Base-by-base conservation (phyloP, 768 basidiomycete genomes). In the Dendrothele bispora region DNA sequence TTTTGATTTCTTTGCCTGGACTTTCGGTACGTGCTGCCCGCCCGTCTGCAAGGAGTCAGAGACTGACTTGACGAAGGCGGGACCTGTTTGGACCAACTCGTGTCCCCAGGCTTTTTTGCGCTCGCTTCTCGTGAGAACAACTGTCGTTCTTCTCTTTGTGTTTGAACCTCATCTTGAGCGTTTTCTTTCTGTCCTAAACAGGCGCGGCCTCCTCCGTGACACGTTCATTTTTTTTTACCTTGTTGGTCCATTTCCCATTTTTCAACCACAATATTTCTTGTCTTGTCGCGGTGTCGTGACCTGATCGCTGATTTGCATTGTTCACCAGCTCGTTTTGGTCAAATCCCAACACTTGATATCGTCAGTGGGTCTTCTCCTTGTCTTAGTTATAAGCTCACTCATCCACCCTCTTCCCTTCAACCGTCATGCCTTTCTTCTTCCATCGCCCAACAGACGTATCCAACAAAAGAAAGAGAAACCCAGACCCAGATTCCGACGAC, bases 141-240 rank as follows among this genome's bases (percentile, higher is more conserved):
- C 18, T 42, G 7, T 42, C 25, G 8, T 42, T 7, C 7, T 22
- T 12, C 12, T 24, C 41, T 42, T 32, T 46, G 26, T 46, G 45
- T 46, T 20, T 65, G 55, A 61, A 54, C 51, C 61, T 58, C 57
- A 60, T 57, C 54, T 54, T 61, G 59, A 61, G 55, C 62, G 48
- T 56, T 51, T 44, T 55, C 59, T 28, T 45, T 20, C 49, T 43
- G 15, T 50, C 41, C 38, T 36, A 26, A 32, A 22, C 67, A 82
- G 81, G 82, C 72, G 74, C 81, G 83, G 83, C 83, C 80, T 81
- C 82, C 81, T 84, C 81, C 82, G 80, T 73, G 62, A 65, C 64
- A 78, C 80, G 66, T 61, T 86, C 83, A 53, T 82, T 84, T 69
- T 67, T 58, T 64, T 55, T 79, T 78, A 39, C 83, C 83, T 53